Evolutionary conservation across 139 green algal genomes (phyloP).

Genomic region (Tetraselmis striata): DNA sequence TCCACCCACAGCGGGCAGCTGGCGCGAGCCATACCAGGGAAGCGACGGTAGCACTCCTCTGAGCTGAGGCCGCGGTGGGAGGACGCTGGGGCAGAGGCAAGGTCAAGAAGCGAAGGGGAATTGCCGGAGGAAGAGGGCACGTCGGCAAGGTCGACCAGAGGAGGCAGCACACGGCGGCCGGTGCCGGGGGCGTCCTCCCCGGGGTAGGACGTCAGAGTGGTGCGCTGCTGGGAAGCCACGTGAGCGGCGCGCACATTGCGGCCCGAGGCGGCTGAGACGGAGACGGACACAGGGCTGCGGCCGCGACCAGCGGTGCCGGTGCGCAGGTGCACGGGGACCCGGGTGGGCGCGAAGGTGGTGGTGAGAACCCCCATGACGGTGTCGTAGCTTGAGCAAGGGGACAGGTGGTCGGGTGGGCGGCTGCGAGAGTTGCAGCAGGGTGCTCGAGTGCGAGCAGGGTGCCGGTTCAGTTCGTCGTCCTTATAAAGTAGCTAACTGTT

Average conservation of each 20-base stretch:
- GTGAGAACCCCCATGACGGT: background rate
- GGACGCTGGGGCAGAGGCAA: too few relatives aligned
- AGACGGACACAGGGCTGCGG: background rate
- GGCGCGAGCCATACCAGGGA: background rate
- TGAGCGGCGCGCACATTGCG: background rate
- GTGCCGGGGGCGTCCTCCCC: background rate
- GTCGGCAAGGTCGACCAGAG: background rate
- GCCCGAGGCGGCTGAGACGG: background rate
- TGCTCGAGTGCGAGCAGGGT: too few relatives aligned
- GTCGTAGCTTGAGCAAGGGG: too few relatives aligned
- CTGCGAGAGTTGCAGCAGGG: too few relatives aligned
- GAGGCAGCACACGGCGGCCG: background rate
- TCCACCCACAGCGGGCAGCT: background rate
- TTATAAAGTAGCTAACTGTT: too few relatives aligned
- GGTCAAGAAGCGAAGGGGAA: too few relatives aligned
- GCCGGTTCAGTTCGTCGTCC: too few relatives aligned
- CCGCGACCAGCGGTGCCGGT: background rate
- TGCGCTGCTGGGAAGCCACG: background rate
- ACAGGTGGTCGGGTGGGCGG: too few relatives aligned
- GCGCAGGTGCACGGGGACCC: background rate
- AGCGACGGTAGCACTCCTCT: background rate
- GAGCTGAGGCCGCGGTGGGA: background rate
- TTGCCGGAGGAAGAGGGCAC: background rate
- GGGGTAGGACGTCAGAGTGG: background rate
- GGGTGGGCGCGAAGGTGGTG: background rate